Percentiles rank a stretch among this genome's conserved stretches.
Conservation (phyloP, 23 red algal genomes). For the Gracilariopsis chorda region DNA sequence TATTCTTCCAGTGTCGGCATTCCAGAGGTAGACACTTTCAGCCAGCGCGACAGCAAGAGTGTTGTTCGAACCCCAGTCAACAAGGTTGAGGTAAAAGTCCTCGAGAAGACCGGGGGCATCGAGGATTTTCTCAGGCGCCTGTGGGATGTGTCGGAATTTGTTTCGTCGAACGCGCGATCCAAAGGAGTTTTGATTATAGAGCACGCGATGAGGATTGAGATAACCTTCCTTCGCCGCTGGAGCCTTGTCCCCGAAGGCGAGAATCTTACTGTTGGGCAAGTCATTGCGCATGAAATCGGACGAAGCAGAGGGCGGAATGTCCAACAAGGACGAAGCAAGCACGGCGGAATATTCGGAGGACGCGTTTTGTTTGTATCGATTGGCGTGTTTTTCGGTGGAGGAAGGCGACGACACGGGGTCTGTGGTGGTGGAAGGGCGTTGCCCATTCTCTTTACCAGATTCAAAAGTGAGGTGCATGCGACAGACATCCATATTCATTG, state of each 20-base stretch:
- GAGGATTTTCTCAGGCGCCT: slow-evolving; percentile 79
- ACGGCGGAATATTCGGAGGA: slow-evolving; percentile 37
- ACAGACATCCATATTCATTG: slow-evolving; percentile 89
- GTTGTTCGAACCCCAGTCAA: slow-evolving; percentile 93
- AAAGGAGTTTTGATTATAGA: slow-evolving; percentile 54
- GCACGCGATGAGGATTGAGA: slow-evolving; percentile 79
- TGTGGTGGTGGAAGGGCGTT: background rate
- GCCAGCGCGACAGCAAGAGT: slow-evolving; percentile 85
- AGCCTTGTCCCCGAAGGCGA: slow-evolving; percentile 91
- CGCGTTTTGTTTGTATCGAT: background rate
- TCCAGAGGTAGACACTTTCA: slow-evolving; percentile 93
- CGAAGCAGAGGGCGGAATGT: slow-evolving; percentile 7
- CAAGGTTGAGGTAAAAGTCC: slow-evolving; percentile 97
- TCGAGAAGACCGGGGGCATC: slow-evolving; percentile 91
- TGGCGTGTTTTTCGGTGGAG: background rate
- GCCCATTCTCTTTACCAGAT: slow-evolving; percentile 69
- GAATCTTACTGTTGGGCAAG: slow-evolving; percentile 73
- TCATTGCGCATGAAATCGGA: slow-evolving; percentile 27
- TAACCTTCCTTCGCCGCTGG: slow-evolving; percentile 83
- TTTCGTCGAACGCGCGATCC: slow-evolving; percentile 62
- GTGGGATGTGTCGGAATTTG: slow-evolving; percentile 85
- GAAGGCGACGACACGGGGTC: background rate
- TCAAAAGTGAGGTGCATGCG: slow-evolving; percentile 67
- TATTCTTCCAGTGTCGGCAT: slow-evolving; percentile 88
- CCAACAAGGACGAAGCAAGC: slow-evolving; percentile 74